phyloP scores from a whole-genome alignment of 768 basidiomycete species.

The Leccinum aurantiacum region DNA sequence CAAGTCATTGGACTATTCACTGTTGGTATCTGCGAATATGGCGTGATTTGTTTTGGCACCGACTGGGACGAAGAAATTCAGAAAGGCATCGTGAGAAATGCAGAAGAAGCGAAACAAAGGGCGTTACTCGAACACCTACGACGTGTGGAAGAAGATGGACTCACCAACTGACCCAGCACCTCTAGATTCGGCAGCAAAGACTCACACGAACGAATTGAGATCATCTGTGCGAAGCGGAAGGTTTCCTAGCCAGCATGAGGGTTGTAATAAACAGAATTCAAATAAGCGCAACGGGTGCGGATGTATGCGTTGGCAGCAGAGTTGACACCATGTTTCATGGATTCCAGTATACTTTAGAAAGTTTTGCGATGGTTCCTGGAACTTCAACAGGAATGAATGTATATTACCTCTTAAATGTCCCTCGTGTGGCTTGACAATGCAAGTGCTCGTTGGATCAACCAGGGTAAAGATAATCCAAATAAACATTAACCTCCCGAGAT shows the following conservation, averaged over 20 bases:
- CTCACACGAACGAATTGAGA: not conserved
- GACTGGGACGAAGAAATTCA: conserved; percentile 48
- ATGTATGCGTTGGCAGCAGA: not conserved
- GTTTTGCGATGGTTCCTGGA: not conserved
- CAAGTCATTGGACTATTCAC: conserved; percentile 73
- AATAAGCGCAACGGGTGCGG: not conserved
- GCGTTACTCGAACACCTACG: conserved; percentile 24
- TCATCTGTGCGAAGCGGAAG: not conserved
- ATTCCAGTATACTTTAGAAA: not conserved
- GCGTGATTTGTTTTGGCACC: conserved; percentile 54
- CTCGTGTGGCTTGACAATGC: not conserved
- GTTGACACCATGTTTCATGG: not conserved
- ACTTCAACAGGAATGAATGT: conserved; percentile 1
- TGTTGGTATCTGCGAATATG: conserved; percentile 69
- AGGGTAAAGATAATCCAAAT: not conserved
- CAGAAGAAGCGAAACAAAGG: conserved; percentile 33
- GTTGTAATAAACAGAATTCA: not conserved
- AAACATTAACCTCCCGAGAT: conserved; percentile 6
- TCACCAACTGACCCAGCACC: conserved; percentile 19
- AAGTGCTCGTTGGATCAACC: not conserved
- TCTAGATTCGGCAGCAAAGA: not conserved
- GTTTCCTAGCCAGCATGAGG: not conserved
- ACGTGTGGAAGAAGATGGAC: conserved; percentile 8
- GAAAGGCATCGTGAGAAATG: conserved; percentile 40
- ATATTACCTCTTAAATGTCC: not conserved